Base-by-base conservation (phyloP, 495 filamentous ascomycete species). In the Bacidia rubella region DNA sequence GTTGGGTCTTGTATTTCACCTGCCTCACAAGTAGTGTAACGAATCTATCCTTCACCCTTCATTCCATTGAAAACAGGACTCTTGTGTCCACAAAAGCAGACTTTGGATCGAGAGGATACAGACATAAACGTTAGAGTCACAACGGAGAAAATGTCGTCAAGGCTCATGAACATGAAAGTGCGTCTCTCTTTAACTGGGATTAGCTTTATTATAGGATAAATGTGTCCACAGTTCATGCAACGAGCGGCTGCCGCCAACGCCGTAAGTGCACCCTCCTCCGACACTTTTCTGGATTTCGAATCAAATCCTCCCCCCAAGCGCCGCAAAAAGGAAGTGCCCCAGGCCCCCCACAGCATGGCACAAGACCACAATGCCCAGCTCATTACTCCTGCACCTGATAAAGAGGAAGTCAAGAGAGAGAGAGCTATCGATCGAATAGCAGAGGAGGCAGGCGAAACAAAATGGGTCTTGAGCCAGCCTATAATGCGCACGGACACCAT, bases 161-260 rank as follows among this genome's bases (percentile, higher is more conserved):
- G 89, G 50, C 78, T 96, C 19, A 70, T 93, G 60, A 94, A 85
- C 22, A 96, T 96, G 90, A 95, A 95, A 69, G 80, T 80, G 65
- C 21, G 24, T 45, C 7, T n/a, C 40, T 35, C 5, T 15, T 15
- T 35, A 15, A 35, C 7, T 15, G 15, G 15, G 29, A 35, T 7
- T n/a, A n/a, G n/a, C n/a, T n/a, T n/a, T n/a, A n/a, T n/a, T n/a
- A n/a, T n/a, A n/a, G n/a, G n/a, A n/a, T n/a, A n/a, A n/a, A n/a
- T n/a, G n/a, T n/a, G n/a, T n/a, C n/a, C n/a, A n/a, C n/a, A 86
- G 79, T 98, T 98, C 67, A 98, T 98, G 92, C 92, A 95, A 76
- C 79, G 92, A 57, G 85, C 85, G 47, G 86, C 84, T 22, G 80
- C 82, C 27, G 71, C 62, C 55, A 44, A n/a, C 12, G 41, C 17